Conservation (phyloP, 352 stramenopile genomes). For the Pythium plurisporium region DNA sequence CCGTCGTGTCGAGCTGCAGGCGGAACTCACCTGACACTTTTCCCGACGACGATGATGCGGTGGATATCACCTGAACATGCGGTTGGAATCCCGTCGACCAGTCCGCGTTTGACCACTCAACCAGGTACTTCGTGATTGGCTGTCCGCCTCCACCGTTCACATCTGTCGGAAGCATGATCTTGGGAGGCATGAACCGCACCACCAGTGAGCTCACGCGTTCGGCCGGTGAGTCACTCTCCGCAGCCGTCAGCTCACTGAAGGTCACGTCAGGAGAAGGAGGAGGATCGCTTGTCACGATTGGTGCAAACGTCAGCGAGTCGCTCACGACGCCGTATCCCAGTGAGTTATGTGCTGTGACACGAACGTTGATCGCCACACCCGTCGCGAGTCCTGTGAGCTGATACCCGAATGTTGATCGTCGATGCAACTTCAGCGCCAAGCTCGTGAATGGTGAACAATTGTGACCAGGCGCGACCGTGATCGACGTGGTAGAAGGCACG, state of each 20-base stretch:
- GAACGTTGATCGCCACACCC: conserved; percentile 86
- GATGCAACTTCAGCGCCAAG: conserved; percentile 40
- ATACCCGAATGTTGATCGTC: conserved; percentile 60
- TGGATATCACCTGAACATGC: conserved; percentile 67
- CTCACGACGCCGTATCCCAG: conserved; percentile 83
- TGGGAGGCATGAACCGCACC: conserved; percentile 78
- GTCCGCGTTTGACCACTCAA: conserved; percentile 90
- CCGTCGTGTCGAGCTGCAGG: conserved; percentile 83
- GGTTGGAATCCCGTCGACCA: conserved; percentile 53
- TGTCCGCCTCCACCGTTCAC: conserved; percentile 84
- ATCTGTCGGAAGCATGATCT: conserved; percentile 43
- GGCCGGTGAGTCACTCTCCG: conserved; percentile 38
- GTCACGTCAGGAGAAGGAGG: conserved; percentile 68
- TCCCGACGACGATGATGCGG: conserved; percentile 29
- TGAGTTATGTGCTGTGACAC: conserved; percentile 89
- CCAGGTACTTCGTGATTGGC: conserved; percentile 82
- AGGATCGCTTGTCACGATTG: conserved; percentile 86
- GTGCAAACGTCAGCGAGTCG: conserved; percentile 65
- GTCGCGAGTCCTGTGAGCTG: conserved; percentile 82
- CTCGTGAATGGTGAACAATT: conserved; percentile 40
- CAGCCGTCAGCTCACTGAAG: conserved; percentile 34
- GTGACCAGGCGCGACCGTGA: conserved; percentile 40
- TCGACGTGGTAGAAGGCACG: conserved; percentile 21
- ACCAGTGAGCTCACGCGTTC: conserved; percentile 74
- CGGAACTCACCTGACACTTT: conserved; percentile 64